Evolutionary conservation across 352 stramenopile genomes (phyloP), one percentile per base, ranked within the genome.

Genomic region (Phytopythium sindhum): DNA sequence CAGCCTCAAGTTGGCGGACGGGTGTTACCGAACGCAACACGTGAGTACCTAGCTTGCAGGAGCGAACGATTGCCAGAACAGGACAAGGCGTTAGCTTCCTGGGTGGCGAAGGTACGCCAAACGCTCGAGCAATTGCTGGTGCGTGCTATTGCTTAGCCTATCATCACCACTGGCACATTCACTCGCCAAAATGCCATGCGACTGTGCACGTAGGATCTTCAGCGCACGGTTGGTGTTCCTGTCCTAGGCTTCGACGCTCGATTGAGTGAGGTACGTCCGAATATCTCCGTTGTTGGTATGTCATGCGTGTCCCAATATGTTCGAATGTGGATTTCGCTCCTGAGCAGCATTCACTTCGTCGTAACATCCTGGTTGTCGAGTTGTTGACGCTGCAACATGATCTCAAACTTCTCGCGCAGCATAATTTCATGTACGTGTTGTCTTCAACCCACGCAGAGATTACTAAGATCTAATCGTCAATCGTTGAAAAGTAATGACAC

Each of bases 71-170:
- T n/a, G 21, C 7, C n/a, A 29, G 44, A 0, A 10, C 44, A 11
- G 23, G n/a, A 24, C n/a, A 24, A 51, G 9, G 44, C n/a, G 6
- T 28, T 56, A 12, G 26, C 50, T 11, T 24, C 21, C 14, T 66
- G 61, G 61, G 45, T 66, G 26, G 4, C 29, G 7, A 61, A 26
- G 26, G 26, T 53, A 31, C 58, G 59, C n/a, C 29, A 41, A 4
- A 61, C 42, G 33, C 31, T 66, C 7, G 37, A 57, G 31, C 47
- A 44, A 9, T 31, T 61, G 28, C 45, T 66, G 42, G 61, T 66
- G 47, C 6, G 61, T 52, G 7, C 19, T 2, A 19, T 51, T n/a
- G 44, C n/a, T 51, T n/a, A 24, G 42, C 42, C 21, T 19, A 26
- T 48, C 15, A 11, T 19, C 19, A 48, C 8, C 33, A 12, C 4